A percentile compares a stretch with the other conserved stretches of the same genome.
phyloP scores from a whole-genome alignment of 176 grass and related monocot genomes.

The Ananas comosus region DNA sequence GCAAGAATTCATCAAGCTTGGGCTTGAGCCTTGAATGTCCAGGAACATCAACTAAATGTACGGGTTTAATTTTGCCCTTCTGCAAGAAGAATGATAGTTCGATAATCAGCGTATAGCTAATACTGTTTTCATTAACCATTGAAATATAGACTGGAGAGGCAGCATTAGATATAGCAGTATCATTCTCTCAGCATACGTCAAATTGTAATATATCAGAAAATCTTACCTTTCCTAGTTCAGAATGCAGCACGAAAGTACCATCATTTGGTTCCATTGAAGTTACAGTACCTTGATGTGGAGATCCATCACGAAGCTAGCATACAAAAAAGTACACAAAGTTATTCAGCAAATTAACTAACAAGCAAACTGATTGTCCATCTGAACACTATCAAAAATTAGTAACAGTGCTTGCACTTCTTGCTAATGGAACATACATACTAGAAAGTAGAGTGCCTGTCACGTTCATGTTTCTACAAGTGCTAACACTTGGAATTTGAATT shows the following conservation, averaged over 20 bases:
- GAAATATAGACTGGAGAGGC: neutral
- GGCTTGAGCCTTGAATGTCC: constrained; percentile 82
- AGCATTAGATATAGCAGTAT: neutral
- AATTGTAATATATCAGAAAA: neutral
- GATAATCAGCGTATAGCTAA: neutral
- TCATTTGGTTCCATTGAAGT: constrained; percentile 93
- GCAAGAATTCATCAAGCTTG: constrained; percentile 76
- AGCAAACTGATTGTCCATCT: neutral
- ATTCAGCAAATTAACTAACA: constrained; percentile 5
- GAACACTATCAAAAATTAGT: neutral
- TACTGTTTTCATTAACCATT: neutral
- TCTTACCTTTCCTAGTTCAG: constrained; percentile 56
- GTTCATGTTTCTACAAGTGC: neutral
- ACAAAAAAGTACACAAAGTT: constrained; percentile 5
- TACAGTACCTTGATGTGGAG: constrained; percentile 73
- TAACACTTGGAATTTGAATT: neutral
- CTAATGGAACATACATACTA: too few species aligned
- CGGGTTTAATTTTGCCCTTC: constrained; percentile 59
- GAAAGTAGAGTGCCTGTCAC: neutral
- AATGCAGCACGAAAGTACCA: constrained; percentile 72
- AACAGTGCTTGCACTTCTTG: too few species aligned
- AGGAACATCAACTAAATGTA: constrained; percentile 89
- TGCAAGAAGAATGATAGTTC: constrained; percentile 20
- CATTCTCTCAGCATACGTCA: neutral
- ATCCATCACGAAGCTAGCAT: constrained; percentile 81